Evolutionary conservation across 176 grass and related monocot genomes (phyloP), one percentile per base, ranked within the genome.

Genomic region (Poa annua): DNA sequence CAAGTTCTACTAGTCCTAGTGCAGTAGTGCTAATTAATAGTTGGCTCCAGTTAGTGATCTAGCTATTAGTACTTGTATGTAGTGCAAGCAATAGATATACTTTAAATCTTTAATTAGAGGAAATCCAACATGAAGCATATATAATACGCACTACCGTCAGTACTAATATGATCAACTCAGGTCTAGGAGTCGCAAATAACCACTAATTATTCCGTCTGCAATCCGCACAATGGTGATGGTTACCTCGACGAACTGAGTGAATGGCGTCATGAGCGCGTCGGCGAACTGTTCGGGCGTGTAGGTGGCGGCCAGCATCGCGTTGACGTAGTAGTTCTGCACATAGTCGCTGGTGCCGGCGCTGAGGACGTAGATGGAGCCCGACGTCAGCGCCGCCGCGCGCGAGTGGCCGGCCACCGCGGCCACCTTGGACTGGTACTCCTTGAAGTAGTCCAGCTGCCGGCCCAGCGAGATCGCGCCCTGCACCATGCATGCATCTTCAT

Each of bases 321-420:
- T 91, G 22, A 98, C 85, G 87, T 98, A 98, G 89, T 95, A 95
- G 79, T 95, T 98, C 89, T 98, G 96, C 80, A 98, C 76, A 82
- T 87, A 98, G 74, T 98, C 96, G 61, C 92, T 93, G 85, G 87
- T 95, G 36, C 96, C 96, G 51, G 91, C 87, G 67, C 96, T 98
- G 68, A 95, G 38, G 9, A 98, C 54, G 89, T 93, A 93, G 85
- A 95, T 95, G 60, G 93, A 89, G 13, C 76, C 96, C 41, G 71
- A 60, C 89, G 92, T 88, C 17, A 98, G 86, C 81, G 49, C 67
- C 78, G 77, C 85, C 9, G 92, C 89, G 10, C 66, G 87, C 73
- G 62, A 65, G 70, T 49, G 62, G 38, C 93, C 91, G 11, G 85
- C 93, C 66, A 88, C 86, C 84, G 76, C 36, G 33, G 61, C 77